Conservation (phyloP, 805 yeast genomes). For the Myxozyma sirexii region DNA sequence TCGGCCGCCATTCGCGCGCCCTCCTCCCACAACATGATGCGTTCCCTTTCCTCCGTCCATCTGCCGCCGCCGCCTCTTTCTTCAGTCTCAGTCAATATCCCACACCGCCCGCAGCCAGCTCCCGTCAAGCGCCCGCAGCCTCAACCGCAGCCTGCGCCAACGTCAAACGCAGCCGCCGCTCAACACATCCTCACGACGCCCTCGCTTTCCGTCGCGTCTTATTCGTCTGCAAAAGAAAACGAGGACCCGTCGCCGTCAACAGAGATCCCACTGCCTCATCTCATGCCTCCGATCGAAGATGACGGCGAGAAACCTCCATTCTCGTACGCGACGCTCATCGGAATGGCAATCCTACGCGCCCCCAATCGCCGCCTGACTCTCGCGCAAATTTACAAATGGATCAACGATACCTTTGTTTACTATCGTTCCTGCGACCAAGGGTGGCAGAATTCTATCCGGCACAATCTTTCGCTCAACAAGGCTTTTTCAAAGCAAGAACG, state of each 20-base stretch:
- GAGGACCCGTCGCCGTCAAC: slow-evolving; percentile 12
- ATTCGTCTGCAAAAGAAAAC: neutral
- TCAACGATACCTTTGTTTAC: slow-evolving; percentile 77
- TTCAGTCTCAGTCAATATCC: slow-evolving; percentile 23
- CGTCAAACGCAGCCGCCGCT: slow-evolving; percentile 22
- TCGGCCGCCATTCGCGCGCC: slow-evolving; percentile 23
- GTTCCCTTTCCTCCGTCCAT: slow-evolving; percentile 33
- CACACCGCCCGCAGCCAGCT: slow-evolving; percentile 9
- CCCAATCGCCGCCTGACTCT: slow-evolving; percentile 69
- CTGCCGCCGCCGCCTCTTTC: slow-evolving; percentile 35
- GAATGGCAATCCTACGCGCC: slow-evolving; percentile 88
- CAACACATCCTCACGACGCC: slow-evolving; percentile 25
- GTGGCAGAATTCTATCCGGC: slow-evolving; percentile 98
- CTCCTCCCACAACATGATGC: slow-evolving; percentile 27
- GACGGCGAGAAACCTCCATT: slow-evolving; percentile 84
- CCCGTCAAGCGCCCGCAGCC: slow-evolving; percentile 13
- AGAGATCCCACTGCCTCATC: slow-evolving; percentile 45
- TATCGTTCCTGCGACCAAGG: slow-evolving; percentile 86
- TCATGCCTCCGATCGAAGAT: slow-evolving; percentile 51
- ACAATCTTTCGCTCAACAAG: slow-evolving; percentile 87
- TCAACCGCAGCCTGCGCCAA: neutral
- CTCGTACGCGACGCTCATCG: slow-evolving; percentile 90
- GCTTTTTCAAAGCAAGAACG: slow-evolving; percentile 90
- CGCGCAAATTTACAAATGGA: slow-evolving; percentile 91
- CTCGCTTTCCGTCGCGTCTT: slow-evolving; percentile 14